Conservation (phyloP, 345 rosid species). For the Anacardium occidentale region DNA sequence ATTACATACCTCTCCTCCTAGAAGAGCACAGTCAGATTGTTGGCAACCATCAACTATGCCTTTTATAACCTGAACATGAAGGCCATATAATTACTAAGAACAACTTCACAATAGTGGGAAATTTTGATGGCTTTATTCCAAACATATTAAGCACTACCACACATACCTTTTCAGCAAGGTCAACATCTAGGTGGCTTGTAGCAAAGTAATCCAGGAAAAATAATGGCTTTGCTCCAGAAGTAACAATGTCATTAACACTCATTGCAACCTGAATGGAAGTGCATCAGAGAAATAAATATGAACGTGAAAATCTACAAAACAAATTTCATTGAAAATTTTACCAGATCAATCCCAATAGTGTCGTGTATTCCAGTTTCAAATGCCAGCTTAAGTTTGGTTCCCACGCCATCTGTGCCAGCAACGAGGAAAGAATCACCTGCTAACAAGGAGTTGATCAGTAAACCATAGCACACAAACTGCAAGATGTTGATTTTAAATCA, state of each 20-base stretch:
- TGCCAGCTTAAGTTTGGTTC: constrained; percentile 90
- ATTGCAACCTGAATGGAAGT: constrained; percentile 67
- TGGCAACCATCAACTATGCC: constrained; percentile 92
- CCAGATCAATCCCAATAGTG: constrained; percentile 93
- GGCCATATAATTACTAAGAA: neutral
- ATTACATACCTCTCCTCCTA: constrained; percentile 87
- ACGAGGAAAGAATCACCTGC: constrained; percentile 88
- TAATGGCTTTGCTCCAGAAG: constrained; percentile 93
- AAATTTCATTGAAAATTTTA: constrained; percentile 21
- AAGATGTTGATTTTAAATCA: neutral
- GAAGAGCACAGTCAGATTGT: constrained; percentile 73
- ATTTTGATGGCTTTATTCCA: neutral
- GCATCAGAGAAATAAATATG: constrained; percentile 16
- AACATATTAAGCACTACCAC: neutral
- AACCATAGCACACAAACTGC: constrained; percentile 1
- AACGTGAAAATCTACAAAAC: neutral
- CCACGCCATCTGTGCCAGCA: constrained; percentile 99
- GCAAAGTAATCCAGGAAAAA: constrained; percentile 97
- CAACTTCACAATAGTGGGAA: neutral
- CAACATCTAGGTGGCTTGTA: constrained; percentile 85
- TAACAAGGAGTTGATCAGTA: constrained; percentile 12
- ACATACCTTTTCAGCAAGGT: constrained; percentile 91
- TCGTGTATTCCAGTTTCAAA: constrained; percentile 90
- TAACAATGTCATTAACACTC: constrained; percentile 95
- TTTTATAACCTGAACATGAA: constrained; percentile 62